Conservation (phyloP, 2,329 filamentous ascomycete species). For the Ambrosiella xylebori region DNA sequence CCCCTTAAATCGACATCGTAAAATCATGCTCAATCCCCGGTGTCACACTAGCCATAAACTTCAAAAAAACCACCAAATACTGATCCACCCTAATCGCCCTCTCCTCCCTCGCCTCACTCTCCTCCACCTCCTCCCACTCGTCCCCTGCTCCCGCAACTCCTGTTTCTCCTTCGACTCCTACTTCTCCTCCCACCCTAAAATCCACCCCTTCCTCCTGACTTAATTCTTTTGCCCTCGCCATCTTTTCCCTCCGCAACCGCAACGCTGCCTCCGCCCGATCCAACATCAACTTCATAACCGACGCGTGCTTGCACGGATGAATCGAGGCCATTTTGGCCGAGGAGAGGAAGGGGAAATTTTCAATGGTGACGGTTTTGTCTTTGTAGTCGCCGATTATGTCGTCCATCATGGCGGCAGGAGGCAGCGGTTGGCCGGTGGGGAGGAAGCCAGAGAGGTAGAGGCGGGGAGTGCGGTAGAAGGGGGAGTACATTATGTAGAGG, state of each 20-base stretch:
- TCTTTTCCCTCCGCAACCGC: constrained; percentile 69
- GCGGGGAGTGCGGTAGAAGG: constrained; percentile 89
- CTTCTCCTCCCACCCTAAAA: constrained; percentile 38
- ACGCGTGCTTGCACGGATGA: constrained; percentile 92
- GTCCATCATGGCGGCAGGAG: constrained; percentile 81
- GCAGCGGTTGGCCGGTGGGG: constrained; percentile 60
- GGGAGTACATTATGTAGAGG: constrained; percentile 94
- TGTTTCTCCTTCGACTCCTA: constrained; percentile 20
- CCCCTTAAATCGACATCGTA: constrained; percentile 73
- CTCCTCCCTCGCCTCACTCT: constrained; percentile 49
- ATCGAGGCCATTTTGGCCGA: constrained; percentile 90
- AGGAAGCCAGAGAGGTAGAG: constrained; percentile 88
- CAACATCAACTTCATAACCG: constrained; percentile 93
- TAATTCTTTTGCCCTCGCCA: constrained; percentile 22
- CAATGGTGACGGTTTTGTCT: constrained; percentile 94
- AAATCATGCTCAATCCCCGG: constrained; percentile 96
- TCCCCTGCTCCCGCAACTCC: constrained; percentile 21
- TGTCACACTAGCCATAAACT: constrained; percentile 80
- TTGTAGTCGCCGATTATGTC: constrained; percentile 94
- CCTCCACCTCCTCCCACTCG: constrained; percentile 49
- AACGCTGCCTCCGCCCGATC: constrained; percentile 88
- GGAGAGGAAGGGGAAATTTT: constrained; percentile 91
- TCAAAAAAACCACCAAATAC: constrained; percentile 73
- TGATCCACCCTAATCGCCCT: constrained; percentile 76
- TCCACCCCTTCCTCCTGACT: constrained; percentile 50